Base-by-base conservation (phyloP, 352 stramenopile species). In the Phytophthora lateralis region DNA sequence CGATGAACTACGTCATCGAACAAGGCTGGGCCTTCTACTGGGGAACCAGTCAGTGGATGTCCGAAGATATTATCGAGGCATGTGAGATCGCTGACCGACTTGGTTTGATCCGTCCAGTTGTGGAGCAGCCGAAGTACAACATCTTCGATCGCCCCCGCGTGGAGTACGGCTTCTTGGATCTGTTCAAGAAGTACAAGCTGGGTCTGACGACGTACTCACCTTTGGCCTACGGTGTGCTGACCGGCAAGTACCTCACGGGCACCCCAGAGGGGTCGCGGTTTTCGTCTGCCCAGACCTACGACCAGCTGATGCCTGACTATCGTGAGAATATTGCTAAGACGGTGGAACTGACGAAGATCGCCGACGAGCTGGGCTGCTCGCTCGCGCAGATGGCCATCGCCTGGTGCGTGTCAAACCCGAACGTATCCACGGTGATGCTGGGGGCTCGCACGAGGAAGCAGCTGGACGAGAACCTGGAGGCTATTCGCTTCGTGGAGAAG, bases 61-160 rank as follows among this genome's bases (percentile, higher is more conserved):
- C 80, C 2, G 60, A 75, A 7, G 74, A 90, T 51, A 86, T 90
- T 26, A 69, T 45, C 5, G 76, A 89, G 50, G 80, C 80, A 4
- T 79, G 60, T 4, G 48, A 62, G 47, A 62, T 69, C 62, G 66
- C 66, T 5, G 62, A 70, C 29, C 62, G 55, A 12, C 37, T 70
- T 14, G 56, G 62, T 4, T 30, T 80, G 38, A 78, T 78, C 39
- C 53, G 65, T 20, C 73, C 71, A 4, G 45, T 73, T 29, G 57
- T 85, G 24, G 77, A 89, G 48, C 76, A 89, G 50, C 74, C 76
- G 4, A 60, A 86, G 55, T 89, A 89, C 66, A 85, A 89, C 66
- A 85, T 89, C 39, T 85, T 89, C 50, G 64, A 87, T n/a, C 73
- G 79, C 20, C 63, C 82, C 47, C 61, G 66, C 11, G 69, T 89